phyloP scores from a whole-genome alignment of 2,329 filamentous ascomycete genomes.

The Raffaelea albimanens region DNA sequence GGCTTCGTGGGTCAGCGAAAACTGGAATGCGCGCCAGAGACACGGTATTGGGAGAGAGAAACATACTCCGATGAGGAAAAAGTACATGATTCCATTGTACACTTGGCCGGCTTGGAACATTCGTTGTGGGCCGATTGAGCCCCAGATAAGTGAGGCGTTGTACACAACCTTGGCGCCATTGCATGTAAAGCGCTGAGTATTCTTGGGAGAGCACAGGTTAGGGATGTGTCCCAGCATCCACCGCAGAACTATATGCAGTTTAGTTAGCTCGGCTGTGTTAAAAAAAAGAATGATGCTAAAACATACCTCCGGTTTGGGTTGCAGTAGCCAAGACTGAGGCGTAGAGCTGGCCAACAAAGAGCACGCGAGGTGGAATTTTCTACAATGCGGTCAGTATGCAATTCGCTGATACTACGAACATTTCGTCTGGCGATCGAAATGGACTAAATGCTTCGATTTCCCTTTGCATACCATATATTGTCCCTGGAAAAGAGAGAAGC shows the following conservation, averaged over 20 bases:
- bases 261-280: no score
- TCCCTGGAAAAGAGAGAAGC: no score
- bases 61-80: conserved; percentile 38
- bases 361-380: conserved; percentile 46
- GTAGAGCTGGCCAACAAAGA: conserved; percentile 49
- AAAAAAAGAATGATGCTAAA: not conserved
- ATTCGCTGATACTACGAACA: no score
- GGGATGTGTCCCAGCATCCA: conserved; percentile 40
- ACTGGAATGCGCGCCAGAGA: conserved; percentile 13
- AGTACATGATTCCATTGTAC: conserved; percentile 37
- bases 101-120: conserved; percentile 39
- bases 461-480: conserved; percentile 8
- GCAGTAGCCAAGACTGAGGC: conserved; percentile 45
- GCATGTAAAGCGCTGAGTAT: conserved; percentile 40
- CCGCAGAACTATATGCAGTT: conserved; percentile 24
- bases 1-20: conserved; percentile 2
- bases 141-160: conserved; percentile 46
- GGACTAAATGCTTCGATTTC: no score
- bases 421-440: no score
- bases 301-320: conserved; percentile 7
- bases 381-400: conserved; percentile 11
- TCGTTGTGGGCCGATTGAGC: conserved; percentile 40
- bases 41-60: conserved; percentile 10
- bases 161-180: conserved; percentile 46
- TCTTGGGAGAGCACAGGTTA: conserved; percentile 37